These are phyloP conservation scores for Metschnikowia drakensbergensis DNA, from an alignment of 805 yeast genomes.

Conservation along the genomic window DNA sequence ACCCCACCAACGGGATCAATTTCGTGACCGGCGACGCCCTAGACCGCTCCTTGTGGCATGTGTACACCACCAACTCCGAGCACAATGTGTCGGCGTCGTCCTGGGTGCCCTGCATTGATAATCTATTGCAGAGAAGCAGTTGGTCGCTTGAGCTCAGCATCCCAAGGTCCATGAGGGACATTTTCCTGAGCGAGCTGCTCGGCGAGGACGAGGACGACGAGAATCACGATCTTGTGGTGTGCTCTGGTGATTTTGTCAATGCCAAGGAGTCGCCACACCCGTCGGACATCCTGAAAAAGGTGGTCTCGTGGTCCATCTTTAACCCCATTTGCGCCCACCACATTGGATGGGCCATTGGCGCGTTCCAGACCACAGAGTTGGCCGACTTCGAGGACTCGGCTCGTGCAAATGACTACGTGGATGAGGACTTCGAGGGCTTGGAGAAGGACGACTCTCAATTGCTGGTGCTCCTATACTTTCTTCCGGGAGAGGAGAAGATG, in stretches of 20 bases:
- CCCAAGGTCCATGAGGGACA: slow-evolving; percentile 74
- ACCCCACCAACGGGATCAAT: slow-evolving; percentile 69
- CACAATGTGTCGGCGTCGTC: slow-evolving; percentile 79
- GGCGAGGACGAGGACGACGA: slow-evolving; percentile 39
- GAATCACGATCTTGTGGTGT: slow-evolving; percentile 53
- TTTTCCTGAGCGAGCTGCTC: slow-evolving; percentile 22
- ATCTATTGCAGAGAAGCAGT: slow-evolving; percentile 79
- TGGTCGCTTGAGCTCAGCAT: slow-evolving; percentile 90
- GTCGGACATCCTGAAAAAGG: slow-evolving; percentile 67
- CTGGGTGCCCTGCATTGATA: slow-evolving; percentile 98
- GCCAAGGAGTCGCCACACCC: slow-evolving; percentile 73
- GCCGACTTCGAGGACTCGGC: slow-evolving; percentile 39
- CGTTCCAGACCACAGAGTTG: slow-evolving; percentile 65
- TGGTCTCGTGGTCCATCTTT: slow-evolving; percentile 66
- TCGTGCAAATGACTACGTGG: slow-evolving; percentile 27
- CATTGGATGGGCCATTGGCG: slow-evolving; percentile 91
- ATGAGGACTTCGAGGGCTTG: slow-evolving; percentile 22
- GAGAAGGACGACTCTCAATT: slow-evolving; percentile 31
- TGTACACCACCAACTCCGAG: slow-evolving; percentile 78
- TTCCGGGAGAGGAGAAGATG: slow-evolving; percentile 54
- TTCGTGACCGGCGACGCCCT: slow-evolving; percentile 63
- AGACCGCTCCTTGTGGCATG: slow-evolving; percentile 64
- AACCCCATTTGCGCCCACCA: slow-evolving; percentile 93
- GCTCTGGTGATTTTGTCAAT: slow-evolving; percentile 66
- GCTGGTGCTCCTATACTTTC: slow-evolving; percentile 54